Conservation (phyloP, 176 grass and related monocot species). For the Ensete glaucum region DNA sequence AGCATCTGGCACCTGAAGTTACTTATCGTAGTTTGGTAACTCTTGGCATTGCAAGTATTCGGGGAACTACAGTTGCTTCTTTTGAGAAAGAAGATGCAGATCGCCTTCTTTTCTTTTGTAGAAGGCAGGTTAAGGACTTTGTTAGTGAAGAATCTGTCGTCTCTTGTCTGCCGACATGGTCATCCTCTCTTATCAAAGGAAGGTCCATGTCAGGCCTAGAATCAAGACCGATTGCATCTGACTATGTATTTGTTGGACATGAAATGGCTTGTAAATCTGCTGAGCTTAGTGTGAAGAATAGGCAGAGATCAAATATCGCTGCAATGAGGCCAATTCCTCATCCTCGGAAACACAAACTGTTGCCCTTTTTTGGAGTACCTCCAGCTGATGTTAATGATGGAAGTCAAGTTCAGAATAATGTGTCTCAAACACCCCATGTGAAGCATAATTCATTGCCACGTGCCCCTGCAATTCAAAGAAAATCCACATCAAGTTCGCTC, state of each 20-base stretch:
- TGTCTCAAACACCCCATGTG: slow-evolving; percentile 30
- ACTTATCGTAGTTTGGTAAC: slow-evolving; percentile 76
- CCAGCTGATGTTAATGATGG: slow-evolving; percentile 33
- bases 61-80: slow-evolving; percentile 78
- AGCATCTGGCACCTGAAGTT: slow-evolving; percentile 77
- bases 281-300: slow-evolving; percentile 15
- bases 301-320: slow-evolving; percentile 48
- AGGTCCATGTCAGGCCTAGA: slow-evolving; percentile 39
- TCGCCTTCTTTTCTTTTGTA: slow-evolving; percentile 91
- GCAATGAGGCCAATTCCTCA: slow-evolving; percentile 79
- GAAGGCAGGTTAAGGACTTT: slow-evolving; percentile 34
- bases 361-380: slow-evolving; percentile 57
- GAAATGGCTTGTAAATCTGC: slow-evolving; percentile 20
- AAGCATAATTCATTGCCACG: slow-evolving; percentile 49
- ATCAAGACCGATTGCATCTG: slow-evolving; percentile 28
- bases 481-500: slow-evolving; percentile 51
- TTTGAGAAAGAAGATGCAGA: slow-evolving; percentile 82
- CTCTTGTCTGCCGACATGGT: slow-evolving; percentile 49
- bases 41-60: slow-evolving; percentile 82
- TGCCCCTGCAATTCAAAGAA: slow-evolving; percentile 48
- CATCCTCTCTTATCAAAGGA: slow-evolving; percentile 55
- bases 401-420: slow-evolving; percentile 33
- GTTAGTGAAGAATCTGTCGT: slow-evolving; percentile 27
- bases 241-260: slow-evolving; percentile 28
- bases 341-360: slow-evolving; percentile 65